Evolutionary conservation across 331 rosid genomes (phyloP), one percentile per base, ranked within the genome.

Genomic region (Prunus yedoensis): DNA sequence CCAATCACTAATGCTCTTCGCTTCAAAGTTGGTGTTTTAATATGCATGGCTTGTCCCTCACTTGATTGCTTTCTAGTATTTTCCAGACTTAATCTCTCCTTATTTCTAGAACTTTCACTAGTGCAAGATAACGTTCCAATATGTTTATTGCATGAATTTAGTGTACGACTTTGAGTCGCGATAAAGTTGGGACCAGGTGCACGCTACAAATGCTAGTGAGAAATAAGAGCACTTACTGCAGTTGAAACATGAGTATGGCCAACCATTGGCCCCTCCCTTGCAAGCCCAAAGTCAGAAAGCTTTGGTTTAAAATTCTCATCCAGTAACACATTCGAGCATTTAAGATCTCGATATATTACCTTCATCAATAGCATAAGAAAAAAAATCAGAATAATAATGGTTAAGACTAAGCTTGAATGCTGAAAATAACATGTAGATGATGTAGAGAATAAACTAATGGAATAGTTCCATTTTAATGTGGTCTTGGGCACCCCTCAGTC

Each of bases 221-320:
- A 72, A 20, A 64, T 41, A 30, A 52, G 28, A 38, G 57, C n/a
- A 79, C 96, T 88, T 88, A 92, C 97, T 20, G 93, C 96, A 21
- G 97, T 92, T 45, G 97, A 92, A 83, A 92, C 97, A 81, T 92
- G 97, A 43, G 96, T 90, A 62, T 69, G 81, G 3, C 96, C 97
- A 16, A 78, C 83, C 66, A 68, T 75, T 15, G 97, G 97, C 32
- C 97, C 97, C 84, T 92, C 97, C 83, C 97, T 78, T 16, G 97
- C 97, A 62, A 92, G 96, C 80, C 97, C 97, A 0, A 92, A 92
- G 85, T 92, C 97, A 6, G 97, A 92, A 76, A 92, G 97, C 74
- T 87, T 91, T 49, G 96, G 88, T 73, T 77, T 80, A 20, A 87
- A 92, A 71, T 87, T 78, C 74, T 85, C 92, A 87, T 92, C 93